A percentile compares a stretch with the other conserved stretches of the same genome.
These are phyloP conservation scores for Escallonia rubra DNA, from an alignment of 129 eudicot species.

Conservation along the genomic window DNA sequence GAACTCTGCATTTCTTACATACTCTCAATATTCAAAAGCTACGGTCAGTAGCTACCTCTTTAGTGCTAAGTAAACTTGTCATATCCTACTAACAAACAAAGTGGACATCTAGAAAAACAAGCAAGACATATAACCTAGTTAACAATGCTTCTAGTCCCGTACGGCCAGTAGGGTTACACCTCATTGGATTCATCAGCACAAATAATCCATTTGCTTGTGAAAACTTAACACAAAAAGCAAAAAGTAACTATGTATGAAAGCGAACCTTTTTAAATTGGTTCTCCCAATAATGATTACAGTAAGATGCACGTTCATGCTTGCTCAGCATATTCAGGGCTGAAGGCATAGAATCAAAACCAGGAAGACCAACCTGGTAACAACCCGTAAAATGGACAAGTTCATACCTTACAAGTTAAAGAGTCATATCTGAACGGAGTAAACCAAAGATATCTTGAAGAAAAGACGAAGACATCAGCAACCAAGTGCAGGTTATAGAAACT, in stretches of 20 bases:
- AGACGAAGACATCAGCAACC: neutral
- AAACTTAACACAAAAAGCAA: neutral
- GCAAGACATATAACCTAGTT: too few relatives aligned
- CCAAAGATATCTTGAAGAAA: neutral
- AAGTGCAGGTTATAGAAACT: constrained; percentile 7
- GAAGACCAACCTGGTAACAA: constrained; percentile 83
- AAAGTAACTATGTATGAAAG: neutral
- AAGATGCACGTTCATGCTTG: constrained; percentile 93
- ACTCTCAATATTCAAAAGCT: too few relatives aligned
- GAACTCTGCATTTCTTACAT: too few relatives aligned
- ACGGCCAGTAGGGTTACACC: too few relatives aligned
- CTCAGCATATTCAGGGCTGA: constrained; percentile 91
- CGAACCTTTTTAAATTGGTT: constrained; percentile 90
- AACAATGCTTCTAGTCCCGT: too few relatives aligned
- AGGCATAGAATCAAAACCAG: constrained; percentile 99
- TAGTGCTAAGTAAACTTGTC: too few relatives aligned
- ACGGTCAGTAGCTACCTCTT: too few relatives aligned
- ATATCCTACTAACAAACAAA: too few relatives aligned
- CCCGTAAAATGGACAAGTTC: neutral
- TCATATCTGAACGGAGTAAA: neutral
- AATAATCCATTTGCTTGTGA: too few relatives aligned
- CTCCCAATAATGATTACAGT: constrained; percentile 98
- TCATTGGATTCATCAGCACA: too few relatives aligned
- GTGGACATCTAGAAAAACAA: too few relatives aligned
- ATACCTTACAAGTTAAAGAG: neutral